A percentile compares a stretch with the other conserved stretches of the same genome.
These are phyloP conservation scores for Backusella liffmaniae DNA, from an alignment of 192 early-diverging fungal genomes.

Conservation along the genomic window DNA sequence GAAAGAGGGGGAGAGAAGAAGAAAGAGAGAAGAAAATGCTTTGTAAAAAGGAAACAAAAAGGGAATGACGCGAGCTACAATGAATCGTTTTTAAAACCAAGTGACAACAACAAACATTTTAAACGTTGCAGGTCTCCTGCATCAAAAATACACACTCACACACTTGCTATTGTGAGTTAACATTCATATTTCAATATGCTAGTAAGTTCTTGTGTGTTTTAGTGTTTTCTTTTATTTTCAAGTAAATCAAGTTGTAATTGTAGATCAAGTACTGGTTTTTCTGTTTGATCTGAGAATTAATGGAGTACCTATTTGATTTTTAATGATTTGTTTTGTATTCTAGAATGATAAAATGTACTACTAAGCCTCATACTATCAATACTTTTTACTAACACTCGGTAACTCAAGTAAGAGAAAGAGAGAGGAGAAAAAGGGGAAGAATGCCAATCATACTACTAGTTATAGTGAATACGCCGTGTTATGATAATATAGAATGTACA, in stretches of 20 bases:
- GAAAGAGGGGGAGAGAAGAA: neutral
- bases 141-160: neutral
- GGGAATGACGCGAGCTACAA: conserved; percentile 8
- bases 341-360: neutral
- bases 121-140: conserved; percentile 5
- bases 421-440: neutral
- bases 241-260: neutral
- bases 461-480: neutral
- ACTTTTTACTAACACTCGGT: neutral
- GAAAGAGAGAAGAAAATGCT: neutral
- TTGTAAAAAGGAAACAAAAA: neutral
- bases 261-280: neutral
- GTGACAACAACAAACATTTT: conserved; percentile 10
- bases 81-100: conserved; percentile 11
- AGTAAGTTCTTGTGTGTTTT: neutral
- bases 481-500: neutral
- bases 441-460: neutral
- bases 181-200: neutral
- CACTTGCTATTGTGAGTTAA: neutral
- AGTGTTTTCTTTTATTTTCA: neutral
- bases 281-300: neutral
- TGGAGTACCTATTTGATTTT: neutral
- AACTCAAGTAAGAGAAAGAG: no score
- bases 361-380: neutral
- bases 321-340: neutral